Conservation (phyloP, 2,329 filamentous ascomycete genomes). For the Tolypocladium inflatum region DNA sequence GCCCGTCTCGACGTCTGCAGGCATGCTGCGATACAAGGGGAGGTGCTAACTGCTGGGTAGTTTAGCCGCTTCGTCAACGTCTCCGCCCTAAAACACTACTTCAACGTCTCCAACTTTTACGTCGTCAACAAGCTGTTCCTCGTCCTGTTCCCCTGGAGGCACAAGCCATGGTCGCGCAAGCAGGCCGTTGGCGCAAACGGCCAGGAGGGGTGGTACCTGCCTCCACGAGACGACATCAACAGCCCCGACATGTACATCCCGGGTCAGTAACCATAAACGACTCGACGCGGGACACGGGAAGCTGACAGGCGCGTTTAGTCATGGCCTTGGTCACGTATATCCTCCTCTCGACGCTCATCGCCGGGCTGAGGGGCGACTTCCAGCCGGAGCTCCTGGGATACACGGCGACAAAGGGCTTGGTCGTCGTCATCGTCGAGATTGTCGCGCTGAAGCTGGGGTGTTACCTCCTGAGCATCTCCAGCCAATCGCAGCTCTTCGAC, state of each 20-base stretch:
- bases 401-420: slow-evolving; percentile 75
- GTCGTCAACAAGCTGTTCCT: slow-evolving; percentile 88
- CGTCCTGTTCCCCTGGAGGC: slow-evolving; percentile 94
- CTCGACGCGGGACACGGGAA: neutral
- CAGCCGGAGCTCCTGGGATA: slow-evolving; percentile 88
- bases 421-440: slow-evolving; percentile 80
- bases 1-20: neutral
- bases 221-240: slow-evolving; percentile 91
- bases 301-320: slow-evolving; percentile 35
- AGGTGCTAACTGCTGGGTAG: slow-evolving; percentile 19
- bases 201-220: slow-evolving; percentile 71
- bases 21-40: neutral
- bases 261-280: slow-evolving; percentile 22
- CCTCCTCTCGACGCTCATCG: slow-evolving; percentile 81
- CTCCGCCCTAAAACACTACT: slow-evolving; percentile 93
- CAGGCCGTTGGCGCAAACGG: slow-evolving; percentile 63
- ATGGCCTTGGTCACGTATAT: slow-evolving; percentile 99
- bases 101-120: slow-evolving; percentile 97
- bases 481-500: slow-evolving; percentile 87
- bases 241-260: slow-evolving; percentile 99
- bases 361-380: slow-evolving; percentile 83
- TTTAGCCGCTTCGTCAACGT: slow-evolving; percentile 76
- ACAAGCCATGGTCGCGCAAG: slow-evolving; percentile 94
- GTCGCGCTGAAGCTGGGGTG: slow-evolving; percentile 84
- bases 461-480: slow-evolving; percentile 88